Conservation (phyloP, 148 eudicot species). For the Camellia granthamiana region DNA sequence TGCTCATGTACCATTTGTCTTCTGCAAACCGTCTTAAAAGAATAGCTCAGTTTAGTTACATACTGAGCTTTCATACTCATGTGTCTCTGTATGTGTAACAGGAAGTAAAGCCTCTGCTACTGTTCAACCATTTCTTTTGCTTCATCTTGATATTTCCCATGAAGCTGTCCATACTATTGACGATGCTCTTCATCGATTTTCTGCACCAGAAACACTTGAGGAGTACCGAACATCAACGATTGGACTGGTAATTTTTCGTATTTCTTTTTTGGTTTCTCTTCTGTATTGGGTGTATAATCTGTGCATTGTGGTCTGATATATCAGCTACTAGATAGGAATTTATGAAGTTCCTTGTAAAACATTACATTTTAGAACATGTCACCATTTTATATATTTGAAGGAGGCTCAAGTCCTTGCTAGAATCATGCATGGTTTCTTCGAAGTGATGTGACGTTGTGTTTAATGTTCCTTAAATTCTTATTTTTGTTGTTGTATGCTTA, state of each 20-base stretch:
- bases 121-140: constrained; percentile 76
- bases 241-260: constrained; percentile 58
- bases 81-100: constrained; percentile 21
- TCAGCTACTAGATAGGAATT: neutral
- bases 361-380: neutral
- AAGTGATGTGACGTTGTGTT: neutral
- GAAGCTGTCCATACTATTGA: constrained; percentile 60
- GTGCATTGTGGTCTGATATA: neutral
- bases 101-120: constrained; percentile 89
- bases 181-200: constrained; percentile 57
- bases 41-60: neutral
- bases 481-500: neutral
- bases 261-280: neutral
- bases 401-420: neutral
- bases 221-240: constrained; percentile 58
- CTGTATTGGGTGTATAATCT: neutral
- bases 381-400: neutral
- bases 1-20: neutral
- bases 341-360: neutral
- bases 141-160: constrained; percentile 65
- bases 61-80: neutral
- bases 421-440: neutral
- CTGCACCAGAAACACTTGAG: constrained; percentile 63
- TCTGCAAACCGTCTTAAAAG: neutral
- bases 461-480: neutral